Evolutionary conservation across 2,329 filamentous ascomycete genomes (phyloP), one percentile per base, ranked within the genome.

Genomic region (Phyllosticta citriasiana): DNA sequence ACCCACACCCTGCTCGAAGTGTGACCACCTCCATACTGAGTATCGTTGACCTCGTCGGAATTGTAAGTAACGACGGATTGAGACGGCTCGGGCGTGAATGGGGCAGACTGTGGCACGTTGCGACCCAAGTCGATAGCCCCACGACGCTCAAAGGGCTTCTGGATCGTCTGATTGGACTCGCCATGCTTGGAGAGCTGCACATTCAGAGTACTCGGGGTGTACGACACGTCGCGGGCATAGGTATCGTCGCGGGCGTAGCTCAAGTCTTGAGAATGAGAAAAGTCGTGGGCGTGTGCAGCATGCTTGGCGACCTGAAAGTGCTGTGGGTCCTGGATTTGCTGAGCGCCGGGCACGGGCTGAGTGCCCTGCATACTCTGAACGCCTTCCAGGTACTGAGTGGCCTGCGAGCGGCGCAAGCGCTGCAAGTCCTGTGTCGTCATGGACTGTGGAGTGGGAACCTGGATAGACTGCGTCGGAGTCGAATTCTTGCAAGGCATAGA

Each of bases 1-100:
- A 55, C 55, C 62, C 62, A 63, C 16, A 50, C 57, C 51, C 33
- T 55, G 58, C 53, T 60, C 35, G 55, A 54, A 14, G 58, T 60
- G 19, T 56, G 58, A 5, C 53, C 55, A 14, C 53, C 58, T 10
- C 53, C 26, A 47, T 60, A 56, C 12, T 47, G 40, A n/a, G 40
- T n/a, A 5, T 47, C 40, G 14, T 40, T 40, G 35, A 6, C 6
- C 40, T 47, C 14, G 14, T n/a, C n/a, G 40, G 40, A n/a, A n/a
- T 47, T 47, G 40, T 47, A 47, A 4, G 40, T 14, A 16, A 47
- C 40, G 6, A 47, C n/a, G 40, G 16, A n/a, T n/a, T 47, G 40
- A 47, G 12, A 6, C 40, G 40, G 6, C 40, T 47, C 14, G 4
- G 35, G 35, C 2, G 10, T 12, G 35, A 4, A 12, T 40, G 35